phyloP scores from a whole-genome alignment of 345 rosid genomes.

The Carallia brachiata region DNA sequence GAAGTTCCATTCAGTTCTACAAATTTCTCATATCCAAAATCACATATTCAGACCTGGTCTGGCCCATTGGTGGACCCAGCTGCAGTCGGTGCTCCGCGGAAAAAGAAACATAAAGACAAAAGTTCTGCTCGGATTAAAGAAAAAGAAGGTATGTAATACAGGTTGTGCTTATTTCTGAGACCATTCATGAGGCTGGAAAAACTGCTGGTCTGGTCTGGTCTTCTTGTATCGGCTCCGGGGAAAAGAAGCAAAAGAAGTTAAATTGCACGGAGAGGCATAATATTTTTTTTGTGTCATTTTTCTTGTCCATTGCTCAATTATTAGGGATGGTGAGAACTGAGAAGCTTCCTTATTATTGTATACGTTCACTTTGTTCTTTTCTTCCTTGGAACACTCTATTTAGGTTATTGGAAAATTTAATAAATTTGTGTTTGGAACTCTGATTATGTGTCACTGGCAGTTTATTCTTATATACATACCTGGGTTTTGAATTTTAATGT shows the following conservation, averaged over 20 bases:
- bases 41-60: slow-evolving; percentile 33
- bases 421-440: slow-evolving; percentile 23
- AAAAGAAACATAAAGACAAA: slow-evolving; percentile 38
- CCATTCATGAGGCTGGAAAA: slow-evolving; percentile 28
- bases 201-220: slow-evolving; percentile 27
- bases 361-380: slow-evolving; percentile 24
- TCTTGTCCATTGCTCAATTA: slow-evolving; percentile 20
- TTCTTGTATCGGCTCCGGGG: slow-evolving; percentile 22
- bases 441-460: slow-evolving; percentile 13
- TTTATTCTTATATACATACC: slow-evolving; percentile 12
- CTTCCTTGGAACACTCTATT: slow-evolving; percentile 18
- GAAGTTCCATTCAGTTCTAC: slow-evolving; percentile 34
- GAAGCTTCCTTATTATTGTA: slow-evolving; percentile 40
- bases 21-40: slow-evolving; percentile 29
- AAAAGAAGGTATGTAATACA: slow-evolving; percentile 26
- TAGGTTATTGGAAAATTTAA: slow-evolving; percentile 25
- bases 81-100: slow-evolving; percentile 23
- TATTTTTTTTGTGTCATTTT: slow-evolving; percentile 28
- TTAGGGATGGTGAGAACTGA: slow-evolving; percentile 31
- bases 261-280: slow-evolving; percentile 43
- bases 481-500: background rate
- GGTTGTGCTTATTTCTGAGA: slow-evolving; percentile 21
- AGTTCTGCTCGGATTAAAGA: slow-evolving; percentile 33
- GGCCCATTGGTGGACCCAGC: slow-evolving; percentile 32
- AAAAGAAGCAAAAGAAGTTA: slow-evolving; percentile 23